These are phyloP conservation scores for Ceratocystis papillata DNA, from an alignment of 2,329 filamentous ascomycete species.

Conservation along the genomic window DNA sequence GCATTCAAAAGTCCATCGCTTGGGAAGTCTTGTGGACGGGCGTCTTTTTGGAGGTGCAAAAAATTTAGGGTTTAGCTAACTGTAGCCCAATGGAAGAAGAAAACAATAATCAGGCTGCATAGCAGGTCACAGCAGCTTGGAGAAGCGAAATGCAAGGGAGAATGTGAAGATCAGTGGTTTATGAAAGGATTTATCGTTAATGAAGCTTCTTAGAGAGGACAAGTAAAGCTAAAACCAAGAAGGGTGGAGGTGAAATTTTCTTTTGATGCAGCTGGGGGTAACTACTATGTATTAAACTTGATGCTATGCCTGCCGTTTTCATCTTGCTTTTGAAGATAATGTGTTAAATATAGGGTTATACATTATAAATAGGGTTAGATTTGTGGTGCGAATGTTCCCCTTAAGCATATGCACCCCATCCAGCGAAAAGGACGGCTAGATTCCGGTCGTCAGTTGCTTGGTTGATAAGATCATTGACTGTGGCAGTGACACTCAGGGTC, in stretches of 20 bases:
- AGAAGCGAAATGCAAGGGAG: neutral
- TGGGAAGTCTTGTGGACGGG: neutral
- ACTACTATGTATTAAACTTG: neutral
- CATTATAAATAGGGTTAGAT: neutral
- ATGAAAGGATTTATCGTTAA: neutral
- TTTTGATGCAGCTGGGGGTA: neutral
- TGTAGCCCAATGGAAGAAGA: neutral
- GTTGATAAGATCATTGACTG: slow-evolving; percentile 93
- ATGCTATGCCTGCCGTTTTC: too few relatives aligned
- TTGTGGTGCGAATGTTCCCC: neutral
- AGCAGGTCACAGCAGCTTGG: neutral
- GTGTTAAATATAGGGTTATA: neutral
- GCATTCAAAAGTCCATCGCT: neutral
- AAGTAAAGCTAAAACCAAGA: neutral
- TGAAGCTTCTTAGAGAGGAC: neutral
- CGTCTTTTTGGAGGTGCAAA: neutral
- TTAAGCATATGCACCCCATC: slow-evolving; percentile 41
- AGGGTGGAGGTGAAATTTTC: neutral
- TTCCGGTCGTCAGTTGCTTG: slow-evolving; percentile 90
- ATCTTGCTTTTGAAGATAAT: too few relatives aligned
- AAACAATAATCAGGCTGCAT: neutral
- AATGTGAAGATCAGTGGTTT: neutral
- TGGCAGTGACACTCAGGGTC: slow-evolving; percentile 84
- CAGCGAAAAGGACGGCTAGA: slow-evolving; percentile 75
- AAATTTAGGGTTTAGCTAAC: neutral